Evolutionary conservation across 2,329 filamentous ascomycete species (phyloP).

Genomic region (Zopfia rhizophila): DNA sequence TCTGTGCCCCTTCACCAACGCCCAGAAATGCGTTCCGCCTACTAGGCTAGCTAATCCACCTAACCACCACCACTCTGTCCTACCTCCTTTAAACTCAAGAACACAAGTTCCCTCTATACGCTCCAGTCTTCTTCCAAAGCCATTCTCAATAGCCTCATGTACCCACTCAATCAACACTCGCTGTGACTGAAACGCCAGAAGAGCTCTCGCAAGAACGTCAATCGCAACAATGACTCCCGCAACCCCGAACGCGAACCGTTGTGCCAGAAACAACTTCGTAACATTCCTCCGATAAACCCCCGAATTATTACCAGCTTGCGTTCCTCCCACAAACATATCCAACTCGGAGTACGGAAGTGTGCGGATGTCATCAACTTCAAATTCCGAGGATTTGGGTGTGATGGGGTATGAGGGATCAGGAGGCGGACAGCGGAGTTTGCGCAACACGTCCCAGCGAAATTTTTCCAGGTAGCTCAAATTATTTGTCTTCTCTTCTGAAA

Average conservation of each 20-base stretch:
- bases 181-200: conserved; percentile 55
- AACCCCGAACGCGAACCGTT: conserved; percentile 52
- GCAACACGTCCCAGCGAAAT: conserved; percentile 52
- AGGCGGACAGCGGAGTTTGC: conserved; percentile 53
- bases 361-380: conserved; percentile 50
- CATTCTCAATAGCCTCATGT: not conserved
- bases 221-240: conserved; percentile 68
- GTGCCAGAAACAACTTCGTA: conserved; percentile 55
- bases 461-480: conserved; percentile 24
- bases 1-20: conserved; percentile 39
- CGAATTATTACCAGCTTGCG: conserved; percentile 21
- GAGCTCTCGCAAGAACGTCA: conserved; percentile 76
- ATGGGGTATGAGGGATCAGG: conserved; percentile 50
- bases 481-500: conserved; percentile 42
- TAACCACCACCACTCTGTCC: conserved; percentile 20
- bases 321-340: conserved; percentile 49
- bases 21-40: conserved; percentile 38
- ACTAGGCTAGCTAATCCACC: conserved; percentile 10
- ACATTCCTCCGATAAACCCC: conserved; percentile 50
- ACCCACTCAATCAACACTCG: conserved; percentile 29
- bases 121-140: not conserved
- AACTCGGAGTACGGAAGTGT: conserved; percentile 50
- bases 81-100: conserved; percentile 1
- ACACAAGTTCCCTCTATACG: not conserved
- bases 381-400: conserved; percentile 20